Conservation (phyloP, 1,139 yeast genomes). For the Blastobotrys raffinosifermentans region DNA sequence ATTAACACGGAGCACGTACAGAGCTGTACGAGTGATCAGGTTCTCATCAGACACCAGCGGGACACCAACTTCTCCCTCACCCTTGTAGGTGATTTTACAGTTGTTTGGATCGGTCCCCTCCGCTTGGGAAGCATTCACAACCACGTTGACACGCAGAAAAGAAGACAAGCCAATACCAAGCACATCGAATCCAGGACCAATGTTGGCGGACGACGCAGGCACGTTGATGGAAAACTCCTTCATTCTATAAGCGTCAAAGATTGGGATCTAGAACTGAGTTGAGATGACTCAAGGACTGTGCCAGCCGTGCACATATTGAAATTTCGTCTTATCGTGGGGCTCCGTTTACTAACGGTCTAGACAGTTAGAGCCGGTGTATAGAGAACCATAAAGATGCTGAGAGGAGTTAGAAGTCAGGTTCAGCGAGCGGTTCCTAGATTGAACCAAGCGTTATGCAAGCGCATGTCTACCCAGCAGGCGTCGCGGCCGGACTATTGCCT, state of each 20-base stretch:
- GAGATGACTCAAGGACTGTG: no score
- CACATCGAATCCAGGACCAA: slow-evolving; percentile 98
- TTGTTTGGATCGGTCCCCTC: slow-evolving; percentile 57
- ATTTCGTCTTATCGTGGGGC: no score
- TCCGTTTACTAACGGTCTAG: no score
- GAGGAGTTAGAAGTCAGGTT: no score
- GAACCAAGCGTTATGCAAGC: slow-evolving; percentile 4
- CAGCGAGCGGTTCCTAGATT: slow-evolving; percentile 2
- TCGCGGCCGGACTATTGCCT: slow-evolving; percentile 23
- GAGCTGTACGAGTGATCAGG: slow-evolving; percentile 85
- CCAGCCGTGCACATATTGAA: no score
- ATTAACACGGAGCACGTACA: slow-evolving; percentile 82
- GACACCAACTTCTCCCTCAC: slow-evolving; percentile 71
- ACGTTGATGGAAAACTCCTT: slow-evolving; percentile 48
- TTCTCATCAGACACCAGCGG: slow-evolving; percentile 73
- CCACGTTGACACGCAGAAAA: slow-evolving; percentile 63
- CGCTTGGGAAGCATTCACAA: slow-evolving; percentile 47
- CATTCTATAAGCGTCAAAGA: no score
- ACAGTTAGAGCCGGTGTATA: no score
- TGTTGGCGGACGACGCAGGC: slow-evolving; percentile 96
- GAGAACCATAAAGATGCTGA: no score
- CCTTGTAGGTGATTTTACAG: slow-evolving; percentile 65
- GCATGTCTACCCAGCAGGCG: not conserved
- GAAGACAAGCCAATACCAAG: slow-evolving; percentile 82
- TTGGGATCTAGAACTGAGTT: no score